A percentile compares a stretch with the other conserved stretches of the same genome.
Conservation (phyloP, 2,329 filamentous ascomycete genomes). For the Plectosphaerella cucumerina region DNA sequence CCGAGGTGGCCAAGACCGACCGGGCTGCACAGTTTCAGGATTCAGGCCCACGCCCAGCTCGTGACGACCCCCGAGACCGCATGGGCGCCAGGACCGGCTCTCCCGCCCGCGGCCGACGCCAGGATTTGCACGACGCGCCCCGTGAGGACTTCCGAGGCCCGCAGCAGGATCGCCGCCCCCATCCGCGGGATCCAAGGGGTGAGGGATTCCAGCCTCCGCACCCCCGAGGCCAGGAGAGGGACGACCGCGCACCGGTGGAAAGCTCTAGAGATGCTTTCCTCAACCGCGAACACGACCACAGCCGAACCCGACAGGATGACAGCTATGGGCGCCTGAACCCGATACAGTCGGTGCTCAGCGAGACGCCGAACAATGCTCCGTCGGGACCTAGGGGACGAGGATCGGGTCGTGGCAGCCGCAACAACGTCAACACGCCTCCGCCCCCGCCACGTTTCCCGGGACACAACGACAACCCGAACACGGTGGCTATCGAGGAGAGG, state of each 20-base stretch:
- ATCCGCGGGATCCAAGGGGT: slow-evolving; percentile 25
- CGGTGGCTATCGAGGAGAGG: slow-evolving; percentile 41
- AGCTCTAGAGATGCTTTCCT: slow-evolving; percentile 38
- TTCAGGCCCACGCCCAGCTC: slow-evolving; percentile 28
- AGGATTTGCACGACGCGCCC: slow-evolving; percentile 24
- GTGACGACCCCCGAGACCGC: slow-evolving; percentile 34
- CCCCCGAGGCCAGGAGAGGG: slow-evolving; percentile 11
- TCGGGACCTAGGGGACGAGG: slow-evolving; percentile 51
- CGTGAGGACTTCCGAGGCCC: slow-evolving; percentile 8
- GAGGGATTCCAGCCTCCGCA: slow-evolving; percentile 17
- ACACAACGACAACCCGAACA: slow-evolving; percentile 35
- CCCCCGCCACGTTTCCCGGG: slow-evolving; percentile 15
- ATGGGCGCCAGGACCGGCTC: slow-evolving; percentile 38
- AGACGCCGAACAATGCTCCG: slow-evolving; percentile 38
- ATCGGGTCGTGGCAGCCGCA: slow-evolving; percentile 31
- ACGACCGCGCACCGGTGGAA: slow-evolving; percentile 34
- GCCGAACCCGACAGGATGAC: slow-evolving; percentile 51
- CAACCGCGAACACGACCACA: slow-evolving; percentile 45
- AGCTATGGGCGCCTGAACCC: slow-evolving; percentile 60
- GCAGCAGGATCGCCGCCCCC: slow-evolving; percentile 21
- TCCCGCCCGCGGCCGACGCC: slow-evolving; percentile 40
- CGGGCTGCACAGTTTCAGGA: slow-evolving; percentile 42
- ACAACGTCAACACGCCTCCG: slow-evolving; percentile 20
- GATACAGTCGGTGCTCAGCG: slow-evolving; percentile 32
- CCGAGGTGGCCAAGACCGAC: slow-evolving; percentile 37